A percentile compares a stretch with the other conserved stretches of the same genome.
These are phyloP conservation scores for Aspergillus tanneri DNA, from an alignment of 2,329 filamentous ascomycete species.

Conservation along the genomic window DNA sequence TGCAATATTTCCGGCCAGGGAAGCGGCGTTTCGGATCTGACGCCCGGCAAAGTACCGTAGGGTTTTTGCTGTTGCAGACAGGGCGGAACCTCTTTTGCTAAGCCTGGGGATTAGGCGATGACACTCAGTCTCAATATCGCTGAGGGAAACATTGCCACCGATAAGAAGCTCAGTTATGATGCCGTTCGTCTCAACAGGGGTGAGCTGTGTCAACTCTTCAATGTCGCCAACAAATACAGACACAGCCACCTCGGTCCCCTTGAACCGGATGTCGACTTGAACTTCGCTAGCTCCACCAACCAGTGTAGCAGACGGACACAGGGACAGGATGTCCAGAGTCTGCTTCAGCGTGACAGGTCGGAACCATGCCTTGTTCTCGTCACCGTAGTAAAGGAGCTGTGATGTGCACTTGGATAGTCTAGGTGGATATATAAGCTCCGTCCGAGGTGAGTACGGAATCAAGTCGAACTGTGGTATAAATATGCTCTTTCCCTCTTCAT, in stretches of 20 bases:
- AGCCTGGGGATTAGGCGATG: constrained; percentile 61
- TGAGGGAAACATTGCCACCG: constrained; percentile 79
- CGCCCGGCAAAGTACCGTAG: constrained; percentile 59
- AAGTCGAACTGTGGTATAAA: constrained; percentile 76
- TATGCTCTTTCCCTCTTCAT: neutral
- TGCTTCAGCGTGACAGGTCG: constrained; percentile 76
- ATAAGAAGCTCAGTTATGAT: constrained; percentile 61
- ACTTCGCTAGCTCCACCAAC: constrained; percentile 88
- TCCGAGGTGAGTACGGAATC: constrained; percentile 82
- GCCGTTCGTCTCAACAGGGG: constrained; percentile 61
- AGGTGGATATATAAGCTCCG: constrained; percentile 85
- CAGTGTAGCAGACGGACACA: constrained; percentile 76
- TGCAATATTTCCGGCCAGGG: constrained; percentile 79
- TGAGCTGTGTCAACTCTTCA: constrained; percentile 71
- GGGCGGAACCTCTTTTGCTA: constrained; percentile 63
- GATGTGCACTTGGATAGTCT: constrained; percentile 74
- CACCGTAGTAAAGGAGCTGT: constrained; percentile 75
- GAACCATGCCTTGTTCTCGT: constrained; percentile 82
- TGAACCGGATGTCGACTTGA: constrained; percentile 92
- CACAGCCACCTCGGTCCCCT: constrained; percentile 75
- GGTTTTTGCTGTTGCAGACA: constrained; percentile 81
- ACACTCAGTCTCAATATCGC: constrained; percentile 76
- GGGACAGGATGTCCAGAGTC: constrained; percentile 77
- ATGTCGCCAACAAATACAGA: constrained; percentile 88
- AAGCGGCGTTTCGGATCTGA: constrained; percentile 86